phyloP scores from a whole-genome alignment of 1,284 basidiomycete species.

The Ceratobasidium sp. region DNA sequence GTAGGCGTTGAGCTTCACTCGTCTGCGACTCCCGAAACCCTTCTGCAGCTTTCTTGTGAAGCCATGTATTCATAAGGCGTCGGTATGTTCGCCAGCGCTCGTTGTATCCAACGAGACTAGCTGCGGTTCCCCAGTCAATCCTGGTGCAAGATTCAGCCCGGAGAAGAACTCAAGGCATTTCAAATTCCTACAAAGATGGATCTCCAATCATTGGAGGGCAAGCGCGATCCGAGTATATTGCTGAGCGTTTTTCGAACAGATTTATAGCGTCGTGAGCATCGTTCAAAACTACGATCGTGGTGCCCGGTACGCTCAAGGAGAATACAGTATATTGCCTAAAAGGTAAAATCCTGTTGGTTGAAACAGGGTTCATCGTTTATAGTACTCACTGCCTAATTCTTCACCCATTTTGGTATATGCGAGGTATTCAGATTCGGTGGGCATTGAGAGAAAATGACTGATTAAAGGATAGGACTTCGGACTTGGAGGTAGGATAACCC shows the following conservation, averaged over 20 bases:
- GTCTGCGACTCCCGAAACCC: conserved; percentile 5
- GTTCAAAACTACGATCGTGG: conserved; percentile 31
- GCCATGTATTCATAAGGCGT: conserved; percentile 24
- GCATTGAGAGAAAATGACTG: background rate
- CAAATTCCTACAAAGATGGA: background rate
- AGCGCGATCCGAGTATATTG: conserved; percentile 23
- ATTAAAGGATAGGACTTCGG: conserved; percentile 15
- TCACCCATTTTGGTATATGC: background rate
- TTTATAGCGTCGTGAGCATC: background rate
- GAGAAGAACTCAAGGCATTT: background rate
- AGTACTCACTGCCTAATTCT: background rate
- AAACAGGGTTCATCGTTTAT: background rate
- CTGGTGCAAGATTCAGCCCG: background rate
- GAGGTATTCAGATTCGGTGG: background rate
- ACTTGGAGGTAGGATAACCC: background rate
- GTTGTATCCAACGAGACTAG: background rate
- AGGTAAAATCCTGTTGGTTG: background rate
- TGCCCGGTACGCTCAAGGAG: conserved; percentile 14
- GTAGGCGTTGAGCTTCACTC: background rate
- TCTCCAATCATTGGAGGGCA: background rate
- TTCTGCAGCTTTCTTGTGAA: conserved; percentile 15
- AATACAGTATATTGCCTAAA: conserved; percentile 30
- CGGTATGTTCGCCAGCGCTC: conserved; percentile 24
- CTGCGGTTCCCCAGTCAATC: conserved; percentile 22
- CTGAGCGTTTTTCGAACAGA: conserved; percentile 31